phyloP scores from a whole-genome alignment of 2,329 filamentous ascomycete species.

The Colletotrichum higginsianum region DNA sequence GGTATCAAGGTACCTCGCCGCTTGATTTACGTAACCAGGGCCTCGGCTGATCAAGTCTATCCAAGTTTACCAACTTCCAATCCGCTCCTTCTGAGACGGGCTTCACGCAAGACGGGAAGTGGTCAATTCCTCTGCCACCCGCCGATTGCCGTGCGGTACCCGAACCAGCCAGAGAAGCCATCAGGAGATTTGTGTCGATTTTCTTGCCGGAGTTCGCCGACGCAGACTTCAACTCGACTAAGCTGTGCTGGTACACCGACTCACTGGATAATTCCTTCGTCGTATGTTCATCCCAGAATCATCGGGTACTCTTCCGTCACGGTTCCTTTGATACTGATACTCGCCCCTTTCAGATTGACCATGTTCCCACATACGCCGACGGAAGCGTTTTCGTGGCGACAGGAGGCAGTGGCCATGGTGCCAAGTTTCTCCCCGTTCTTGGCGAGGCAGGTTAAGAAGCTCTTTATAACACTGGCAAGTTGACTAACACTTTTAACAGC shows the following conservation, averaged over 20 bases:
- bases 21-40: conserved; percentile 54
- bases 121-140: conserved; percentile 50
- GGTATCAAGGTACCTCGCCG: conserved; percentile 56
- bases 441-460: conserved; percentile 46
- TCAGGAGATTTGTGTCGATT: conserved; percentile 53
- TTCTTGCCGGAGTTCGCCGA: conserved; percentile 59
- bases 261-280: conserved; percentile 68
- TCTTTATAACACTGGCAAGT: background rate
- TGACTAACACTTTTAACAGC: conserved; percentile 44
- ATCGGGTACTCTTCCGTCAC: no score
- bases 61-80: conserved; percentile 49
- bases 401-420: conserved; percentile 54
- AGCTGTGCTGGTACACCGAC: conserved; percentile 74
- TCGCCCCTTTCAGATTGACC: conserved; percentile 48
- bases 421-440: conserved; percentile 54
- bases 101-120: conserved; percentile 50
- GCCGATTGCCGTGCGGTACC: conserved; percentile 44
- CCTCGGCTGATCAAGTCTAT: conserved; percentile 42
- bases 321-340: no score
- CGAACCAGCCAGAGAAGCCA: conserved; percentile 45
- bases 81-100: conserved; percentile 47
- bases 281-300: conserved; percentile 30
- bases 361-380: conserved; percentile 49
- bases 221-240: conserved; percentile 54
- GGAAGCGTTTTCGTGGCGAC: conserved; percentile 53